Evolutionary conservation across 2,329 filamentous ascomycete species (phyloP), one percentile per base, ranked within the genome.

Genomic region (Alternaria arborescens): DNA sequence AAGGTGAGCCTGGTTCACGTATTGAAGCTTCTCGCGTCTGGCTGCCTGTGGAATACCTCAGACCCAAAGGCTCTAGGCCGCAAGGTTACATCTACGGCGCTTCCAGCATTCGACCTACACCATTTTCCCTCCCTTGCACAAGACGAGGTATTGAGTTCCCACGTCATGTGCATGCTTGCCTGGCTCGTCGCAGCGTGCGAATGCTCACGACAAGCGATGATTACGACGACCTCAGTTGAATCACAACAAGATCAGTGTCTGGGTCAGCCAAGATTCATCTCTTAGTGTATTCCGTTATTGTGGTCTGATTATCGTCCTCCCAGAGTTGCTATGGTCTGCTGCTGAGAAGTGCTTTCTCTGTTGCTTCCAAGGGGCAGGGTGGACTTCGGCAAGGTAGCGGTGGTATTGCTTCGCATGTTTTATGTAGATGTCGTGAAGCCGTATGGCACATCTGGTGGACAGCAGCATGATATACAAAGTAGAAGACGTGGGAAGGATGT

Each of bases 391-490:
- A 50, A 48, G 54, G 52, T 48, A 32, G 55, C 47, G 58, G 58
- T 42, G 55, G 55, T 64, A 44, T 54, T 52, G 52, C 40, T 60
- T 62, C 61, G 60, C 60, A 60, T 70, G 66, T 61, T 64, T 62
- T 71, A 71, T 60, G 69, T 71, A 71, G 69, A 55, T 70, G 30
- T 66, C 44, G 68, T 71, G 69, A 71, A 58, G 36, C 57, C 46
- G 34, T 38, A 38, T 36, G 46, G 46, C 32, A 50, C 46, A 18
- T 12, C 42, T 60, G 60, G 54, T 36, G 44, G 54, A 38, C 52
- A 40, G 55, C 43, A 32, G 22, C 30, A 51, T 51, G 43, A 40
- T 52, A 20, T 22, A 26, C 36, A 46, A 42, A 41, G 50, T 41
- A 52, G 30, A 50, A 50, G 46, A 56, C 30, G 34, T 47, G 50